These are phyloP conservation scores for Hypoxylon sp. DNA, from an alignment of 2,329 filamentous ascomycete genomes.

Conservation along the genomic window DNA sequence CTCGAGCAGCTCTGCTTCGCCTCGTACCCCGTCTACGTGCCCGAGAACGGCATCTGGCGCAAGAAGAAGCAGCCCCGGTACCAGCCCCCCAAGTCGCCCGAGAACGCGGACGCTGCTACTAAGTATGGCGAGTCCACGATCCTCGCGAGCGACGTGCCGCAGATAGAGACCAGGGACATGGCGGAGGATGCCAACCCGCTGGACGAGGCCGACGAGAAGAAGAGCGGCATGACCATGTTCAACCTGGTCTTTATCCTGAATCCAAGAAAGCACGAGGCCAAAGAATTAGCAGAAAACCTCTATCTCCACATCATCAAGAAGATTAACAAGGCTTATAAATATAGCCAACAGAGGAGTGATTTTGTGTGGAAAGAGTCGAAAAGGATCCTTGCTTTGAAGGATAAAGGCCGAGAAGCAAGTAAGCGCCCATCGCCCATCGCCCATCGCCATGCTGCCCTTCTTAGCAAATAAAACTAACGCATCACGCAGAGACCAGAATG, in stretches of 20 bases:
- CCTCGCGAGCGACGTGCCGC: slow-evolving; percentile 39
- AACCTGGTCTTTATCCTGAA: slow-evolving; percentile 94
- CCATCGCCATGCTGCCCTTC: background rate
- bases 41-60: slow-evolving; percentile 80
- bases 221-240: slow-evolving; percentile 91
- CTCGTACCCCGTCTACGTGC: slow-evolving; percentile 85
- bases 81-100: slow-evolving; percentile 46
- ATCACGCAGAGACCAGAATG: slow-evolving; percentile 65
- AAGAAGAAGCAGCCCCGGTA: slow-evolving; percentile 63
- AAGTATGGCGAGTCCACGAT: slow-evolving; percentile 40
- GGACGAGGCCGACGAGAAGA: slow-evolving; percentile 67
- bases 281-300: slow-evolving; percentile 77
- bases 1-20: slow-evolving; percentile 84
- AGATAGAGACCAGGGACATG: slow-evolving; percentile 46
- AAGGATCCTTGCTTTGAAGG: slow-evolving; percentile 81
- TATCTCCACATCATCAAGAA: slow-evolving; percentile 93
- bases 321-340: slow-evolving; percentile 91
- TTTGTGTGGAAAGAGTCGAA: slow-evolving; percentile 95
- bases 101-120: slow-evolving; percentile 39
- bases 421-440: slow-evolving; percentile 46
- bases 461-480: slow-evolving; percentile 36
- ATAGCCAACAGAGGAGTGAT: slow-evolving; percentile 87
- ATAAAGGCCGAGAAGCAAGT: slow-evolving; percentile 76
- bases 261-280: slow-evolving; percentile 81
- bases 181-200: slow-evolving; percentile 49